Evolutionary conservation across 1,284 basidiomycete species (phyloP).

Genomic region (Thelephora terrestris): DNA sequence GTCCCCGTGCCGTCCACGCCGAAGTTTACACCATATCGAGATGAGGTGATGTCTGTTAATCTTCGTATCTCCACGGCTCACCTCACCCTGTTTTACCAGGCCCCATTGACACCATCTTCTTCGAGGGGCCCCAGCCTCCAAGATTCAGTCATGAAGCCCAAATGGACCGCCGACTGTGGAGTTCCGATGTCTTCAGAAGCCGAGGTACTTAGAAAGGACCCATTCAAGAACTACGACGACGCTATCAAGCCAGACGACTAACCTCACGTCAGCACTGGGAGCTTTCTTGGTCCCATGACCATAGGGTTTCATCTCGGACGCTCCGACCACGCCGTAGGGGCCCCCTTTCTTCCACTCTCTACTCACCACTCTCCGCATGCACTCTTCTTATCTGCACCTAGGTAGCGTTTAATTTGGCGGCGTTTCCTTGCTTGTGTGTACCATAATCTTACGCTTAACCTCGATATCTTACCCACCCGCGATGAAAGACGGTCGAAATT

Average conservation of each 20-base stretch:
- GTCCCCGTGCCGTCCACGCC: constrained; percentile 33
- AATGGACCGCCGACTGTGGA: constrained; percentile 26
- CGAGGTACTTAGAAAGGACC: constrained; percentile 65
- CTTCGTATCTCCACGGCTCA: neutral
- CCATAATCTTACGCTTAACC: too few relatives aligned
- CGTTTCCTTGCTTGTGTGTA: too few relatives aligned
- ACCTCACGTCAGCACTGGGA: too few relatives aligned
- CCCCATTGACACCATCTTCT: constrained; percentile 17
- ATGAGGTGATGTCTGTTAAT: constrained; percentile 33
- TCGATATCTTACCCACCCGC: too few relatives aligned
- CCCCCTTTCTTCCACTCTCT: too few relatives aligned
- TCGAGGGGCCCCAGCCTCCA: constrained; percentile 16
- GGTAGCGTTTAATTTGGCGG: too few relatives aligned
- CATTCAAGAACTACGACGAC: constrained; percentile 58
- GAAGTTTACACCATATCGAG: constrained; percentile 57
- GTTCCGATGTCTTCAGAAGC: constrained; percentile 44
- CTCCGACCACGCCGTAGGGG: too few relatives aligned
- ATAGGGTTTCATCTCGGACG: too few relatives aligned
- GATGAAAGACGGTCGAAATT: too few relatives aligned
- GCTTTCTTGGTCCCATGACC: too few relatives aligned
- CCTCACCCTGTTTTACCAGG: constrained; percentile 13
- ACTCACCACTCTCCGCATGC: neutral
- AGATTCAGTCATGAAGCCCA: constrained; percentile 54
- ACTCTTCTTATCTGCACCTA: too few relatives aligned
- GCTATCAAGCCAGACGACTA: constrained; percentile 15